Conservation (phyloP, 2,329 filamentous ascomycete genomes). For the Fusarium piperis region DNA sequence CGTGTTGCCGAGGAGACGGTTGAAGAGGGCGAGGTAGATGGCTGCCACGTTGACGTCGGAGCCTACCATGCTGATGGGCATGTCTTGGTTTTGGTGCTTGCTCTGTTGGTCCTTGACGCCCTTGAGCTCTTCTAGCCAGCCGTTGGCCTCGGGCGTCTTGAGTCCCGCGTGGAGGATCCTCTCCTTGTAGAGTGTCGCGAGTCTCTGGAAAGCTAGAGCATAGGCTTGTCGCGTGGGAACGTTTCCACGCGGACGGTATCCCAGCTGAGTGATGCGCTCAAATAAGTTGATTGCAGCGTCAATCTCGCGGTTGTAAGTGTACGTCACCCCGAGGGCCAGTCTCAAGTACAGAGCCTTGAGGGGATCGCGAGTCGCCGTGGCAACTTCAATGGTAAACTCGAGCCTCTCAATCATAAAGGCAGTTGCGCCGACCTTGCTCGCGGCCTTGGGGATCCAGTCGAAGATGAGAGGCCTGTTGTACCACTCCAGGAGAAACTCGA, state of each 20-base stretch:
- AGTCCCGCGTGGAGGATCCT: conserved; percentile 45
- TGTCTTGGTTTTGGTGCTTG: conserved; percentile 51
- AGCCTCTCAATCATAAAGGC: conserved; percentile 45
- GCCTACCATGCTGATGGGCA: conserved; percentile 53
- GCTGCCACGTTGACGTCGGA: conserved; percentile 54
- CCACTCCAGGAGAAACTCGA: conserved; percentile 50
- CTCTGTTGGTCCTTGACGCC: conserved; percentile 49
- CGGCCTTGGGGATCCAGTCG: conserved; percentile 55
- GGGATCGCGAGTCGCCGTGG: conserved; percentile 48
- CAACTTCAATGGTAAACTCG: conserved; percentile 46
- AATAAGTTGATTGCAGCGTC: conserved; percentile 49
- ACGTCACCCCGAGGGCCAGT: conserved; percentile 49
- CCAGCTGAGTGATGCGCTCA: conserved; percentile 49
- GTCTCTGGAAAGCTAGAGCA: conserved; percentile 52
- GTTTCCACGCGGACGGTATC: conserved; percentile 52
- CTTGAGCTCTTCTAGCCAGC: conserved; percentile 50
- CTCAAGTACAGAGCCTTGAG: conserved; percentile 51
- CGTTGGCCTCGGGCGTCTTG: conserved; percentile 37
- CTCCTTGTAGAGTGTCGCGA: conserved; percentile 51
- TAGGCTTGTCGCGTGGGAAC: conserved; percentile 52
- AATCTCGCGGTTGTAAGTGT: conserved; percentile 48
- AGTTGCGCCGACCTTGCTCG: conserved; percentile 46
- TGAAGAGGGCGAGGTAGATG: conserved; percentile 52
- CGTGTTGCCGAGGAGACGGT: conserved; percentile 45
- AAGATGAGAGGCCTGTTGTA: conserved; percentile 47